These are phyloP conservation scores for Populus trichocarpa DNA, from an alignment of 441 rosid genomes.

Conservation along the genomic window DNA sequence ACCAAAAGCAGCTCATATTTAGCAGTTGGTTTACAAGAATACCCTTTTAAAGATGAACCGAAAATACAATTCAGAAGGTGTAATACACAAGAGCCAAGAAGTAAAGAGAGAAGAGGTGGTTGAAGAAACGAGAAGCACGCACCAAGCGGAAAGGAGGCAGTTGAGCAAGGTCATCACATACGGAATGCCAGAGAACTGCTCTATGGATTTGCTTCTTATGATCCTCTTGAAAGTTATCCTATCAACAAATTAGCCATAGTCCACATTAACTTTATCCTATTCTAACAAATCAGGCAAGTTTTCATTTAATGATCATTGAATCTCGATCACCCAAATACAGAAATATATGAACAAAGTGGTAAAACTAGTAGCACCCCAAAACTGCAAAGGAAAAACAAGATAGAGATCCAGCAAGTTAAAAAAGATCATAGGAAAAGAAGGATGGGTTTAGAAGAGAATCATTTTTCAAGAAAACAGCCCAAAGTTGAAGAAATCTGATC, in stretches of 20 bases:
- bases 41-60: neutral
- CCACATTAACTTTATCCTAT: neutral
- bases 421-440: neutral
- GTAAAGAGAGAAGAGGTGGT: neutral
- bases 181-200: slow-evolving; percentile 90
- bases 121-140: slow-evolving; percentile 14
- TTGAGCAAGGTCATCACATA: slow-evolving; percentile 91
- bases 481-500: neutral
- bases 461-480: neutral
- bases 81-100: neutral
- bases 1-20: neutral
- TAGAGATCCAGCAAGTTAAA: neutral
- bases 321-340: neutral
- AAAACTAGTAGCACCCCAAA: neutral
- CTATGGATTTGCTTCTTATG: slow-evolving; percentile 55
- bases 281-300: neutral
- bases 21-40: neutral
- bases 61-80: neutral
- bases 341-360: neutral
- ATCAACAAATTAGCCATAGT: neutral
- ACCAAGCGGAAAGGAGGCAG: slow-evolving; percentile 96
- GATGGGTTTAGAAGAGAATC: neutral
- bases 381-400: neutral
- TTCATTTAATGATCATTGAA: neutral
- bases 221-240: slow-evolving; percentile 95